Evolutionary conservation across 805 yeast species (phyloP).

Genomic region (Suhomyces vadensis): DNA sequence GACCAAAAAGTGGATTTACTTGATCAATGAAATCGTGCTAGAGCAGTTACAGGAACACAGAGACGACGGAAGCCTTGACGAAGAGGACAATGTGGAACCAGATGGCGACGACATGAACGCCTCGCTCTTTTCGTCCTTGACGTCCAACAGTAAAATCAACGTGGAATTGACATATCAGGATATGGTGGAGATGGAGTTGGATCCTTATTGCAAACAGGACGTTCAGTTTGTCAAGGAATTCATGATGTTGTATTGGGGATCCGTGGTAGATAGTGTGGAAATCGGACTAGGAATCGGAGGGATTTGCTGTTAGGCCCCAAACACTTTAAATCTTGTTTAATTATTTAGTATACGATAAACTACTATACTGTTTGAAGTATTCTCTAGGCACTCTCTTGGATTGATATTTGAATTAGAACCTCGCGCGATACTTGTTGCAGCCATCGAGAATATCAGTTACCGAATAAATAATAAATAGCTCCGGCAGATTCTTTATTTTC

Average conservation of each 20-base stretch:
- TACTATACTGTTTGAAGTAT: no score
- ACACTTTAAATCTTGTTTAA: no score
- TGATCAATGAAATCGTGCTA: slow-evolving; percentile 33
- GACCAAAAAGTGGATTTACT: slow-evolving; percentile 28
- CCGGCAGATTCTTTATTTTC: no score
- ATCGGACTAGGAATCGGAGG: slow-evolving; percentile 33
- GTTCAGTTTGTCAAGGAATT: slow-evolving; percentile 37
- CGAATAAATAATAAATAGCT: no score
- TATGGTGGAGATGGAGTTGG: slow-evolving; percentile 42
- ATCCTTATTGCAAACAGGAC: slow-evolving; percentile 42
- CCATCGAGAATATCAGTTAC: no score
- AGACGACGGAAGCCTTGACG: neutral
- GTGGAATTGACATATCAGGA: slow-evolving; percentile 43
- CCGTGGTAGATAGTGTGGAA: slow-evolving; percentile 28
- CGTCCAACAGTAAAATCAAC: slow-evolving; percentile 15
- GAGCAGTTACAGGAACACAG: slow-evolving; percentile 28
- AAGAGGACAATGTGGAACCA: slow-evolving; percentile 12
- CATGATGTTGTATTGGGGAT: slow-evolving; percentile 36
- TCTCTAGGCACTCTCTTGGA: no score
- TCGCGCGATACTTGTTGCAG: no score
- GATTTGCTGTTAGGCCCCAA: slow-evolving; percentile 5
- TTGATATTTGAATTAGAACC: no score
- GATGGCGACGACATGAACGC: slow-evolving; percentile 8
- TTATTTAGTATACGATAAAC: no score
- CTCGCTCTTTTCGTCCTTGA: slow-evolving; percentile 7